Evolutionary conservation across 1,284 basidiomycete species (phyloP).

Genomic region (Cerrena zonata): DNA sequence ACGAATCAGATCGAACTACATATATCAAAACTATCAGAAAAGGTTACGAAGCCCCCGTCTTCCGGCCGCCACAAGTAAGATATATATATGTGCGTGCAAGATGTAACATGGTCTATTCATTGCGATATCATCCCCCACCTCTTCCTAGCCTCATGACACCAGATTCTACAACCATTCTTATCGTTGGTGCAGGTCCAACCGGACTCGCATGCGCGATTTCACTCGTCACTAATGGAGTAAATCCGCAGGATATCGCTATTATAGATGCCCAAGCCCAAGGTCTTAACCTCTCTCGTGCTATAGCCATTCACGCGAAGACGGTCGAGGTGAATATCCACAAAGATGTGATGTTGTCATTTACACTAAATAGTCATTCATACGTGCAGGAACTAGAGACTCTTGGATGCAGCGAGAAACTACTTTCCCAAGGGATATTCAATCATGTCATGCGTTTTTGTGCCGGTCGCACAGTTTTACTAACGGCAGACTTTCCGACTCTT

Average conservation of each 20-base stretch:
- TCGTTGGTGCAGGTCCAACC: slow-evolving; percentile 44
- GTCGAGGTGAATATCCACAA: slow-evolving; percentile 19
- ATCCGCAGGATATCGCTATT: slow-evolving; percentile 33
- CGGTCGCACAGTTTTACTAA: slow-evolving; percentile 23
- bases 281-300: slow-evolving; percentile 23
- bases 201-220: slow-evolving; percentile 39
- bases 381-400: slow-evolving; percentile 41
- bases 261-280: slow-evolving; percentile 35
- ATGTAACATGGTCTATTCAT: too few relatives aligned
- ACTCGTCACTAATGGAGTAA: slow-evolving; percentile 35
- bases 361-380: background rate
- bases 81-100: too few relatives aligned
- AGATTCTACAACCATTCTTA: slow-evolving; percentile 29
- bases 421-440: slow-evolving; percentile 32
- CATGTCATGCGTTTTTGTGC: slow-evolving; percentile 25
- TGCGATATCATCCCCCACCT: too few relatives aligned
- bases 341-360: background rate
- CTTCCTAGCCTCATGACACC: slow-evolving; percentile 21
- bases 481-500: slow-evolving; percentile 27
- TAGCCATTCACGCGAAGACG: slow-evolving; percentile 23
- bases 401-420: slow-evolving; percentile 34
- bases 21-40: too few relatives aligned
- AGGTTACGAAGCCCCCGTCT: too few relatives aligned
- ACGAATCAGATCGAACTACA: too few relatives aligned
- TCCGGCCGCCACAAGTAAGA: too few relatives aligned